Evolutionary conservation across 2,329 filamentous ascomycete genomes (phyloP), one percentile per base, ranked within the genome.

Genomic region (Diaporthe vexans): DNA sequence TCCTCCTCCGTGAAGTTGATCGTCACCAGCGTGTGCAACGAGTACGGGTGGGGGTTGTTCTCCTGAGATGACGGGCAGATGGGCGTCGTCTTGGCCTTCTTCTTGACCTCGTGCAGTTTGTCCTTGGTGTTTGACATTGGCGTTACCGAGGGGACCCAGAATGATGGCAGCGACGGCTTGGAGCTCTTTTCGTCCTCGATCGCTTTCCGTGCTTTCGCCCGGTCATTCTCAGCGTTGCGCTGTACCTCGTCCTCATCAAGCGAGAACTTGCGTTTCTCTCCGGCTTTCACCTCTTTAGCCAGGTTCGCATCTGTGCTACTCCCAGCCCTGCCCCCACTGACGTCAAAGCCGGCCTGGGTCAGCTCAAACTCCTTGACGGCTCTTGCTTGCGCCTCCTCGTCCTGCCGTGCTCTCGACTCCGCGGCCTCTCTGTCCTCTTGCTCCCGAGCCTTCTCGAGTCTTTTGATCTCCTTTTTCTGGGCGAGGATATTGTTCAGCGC

Each of bases 71-170:
- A 93, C 0, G 95, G 95, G 79, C 95, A 98, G 3, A 93, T 86
- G 0, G 95, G 94, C 7, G 88, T 86, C 35, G 89, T 84, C 80
- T 97, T 97, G 68, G 85, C 81, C 71, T 91, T 89, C 80, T 91
- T 92, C n/a, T 84, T 84, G 52, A 89, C 84, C 9, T 88, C 84
- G 79, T 91, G 86, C 70, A 91, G 85, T 70, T 88, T 85, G 65
- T 87, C 85, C 61, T 89, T 89, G 51, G 88, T 89, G 74, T 92
- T 91, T 59, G 90, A 90, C 0, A 88, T 87, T 0, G 95, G 95
- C 0, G 94, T 97, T 73, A 96, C 89, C 0, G 93, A 94, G 0
- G 95, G 96, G 1, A 96, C 93, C 97, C 96, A 98, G 84, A 98
- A 98, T 0, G 95, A 97, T 0, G 95, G 94, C 0, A 98, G 85